Evolutionary conservation across 305 asterid genomes (phyloP).

Genomic region (Fraxinus ornus): DNA sequence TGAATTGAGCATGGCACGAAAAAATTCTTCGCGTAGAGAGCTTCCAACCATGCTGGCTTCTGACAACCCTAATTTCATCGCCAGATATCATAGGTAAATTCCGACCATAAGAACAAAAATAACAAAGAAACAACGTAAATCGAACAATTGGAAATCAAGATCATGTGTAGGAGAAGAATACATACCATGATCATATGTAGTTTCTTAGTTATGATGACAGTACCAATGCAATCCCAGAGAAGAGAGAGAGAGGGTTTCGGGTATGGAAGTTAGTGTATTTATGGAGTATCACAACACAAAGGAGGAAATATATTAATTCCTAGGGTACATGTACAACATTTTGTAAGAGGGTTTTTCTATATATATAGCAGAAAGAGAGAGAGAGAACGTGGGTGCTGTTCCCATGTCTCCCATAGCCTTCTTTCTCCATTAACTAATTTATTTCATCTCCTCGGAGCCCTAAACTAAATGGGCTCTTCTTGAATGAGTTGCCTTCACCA

Average conservation of each 20-base stretch:
- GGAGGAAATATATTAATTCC: conserved; percentile 25
- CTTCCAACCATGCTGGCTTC: conserved; percentile 88
- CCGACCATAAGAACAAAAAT: not conserved
- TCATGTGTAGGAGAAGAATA: not conserved
- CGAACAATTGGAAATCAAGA: not conserved
- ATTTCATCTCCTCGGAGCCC: conserved; percentile 55
- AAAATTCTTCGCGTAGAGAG: conserved; percentile 63
- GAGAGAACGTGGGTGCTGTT: conserved; percentile 82
- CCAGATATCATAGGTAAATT: not conserved
- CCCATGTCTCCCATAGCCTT: conserved; percentile 60
- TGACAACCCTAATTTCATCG: conserved; percentile 41
- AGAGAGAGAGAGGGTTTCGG: conserved; percentile 45
- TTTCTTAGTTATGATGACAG: not conserved
- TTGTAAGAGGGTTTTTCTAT: conserved; percentile 20
- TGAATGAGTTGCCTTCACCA: conserved; percentile 39
- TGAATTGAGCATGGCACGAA: conserved; percentile 72
- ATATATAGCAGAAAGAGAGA: conserved; percentile 26
- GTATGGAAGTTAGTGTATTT: conserved; percentile 47
- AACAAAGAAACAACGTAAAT: not conserved
- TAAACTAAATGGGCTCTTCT: conserved; percentile 38
- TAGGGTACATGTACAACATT: conserved; percentile 29
- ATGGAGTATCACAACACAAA: conserved; percentile 40
- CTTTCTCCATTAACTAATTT: conserved; percentile 31
- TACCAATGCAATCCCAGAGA: not conserved
- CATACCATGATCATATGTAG: conserved; percentile 33